A percentile compares a stretch with the other conserved stretches of the same genome.
Evolutionary conservation across 208 protist genomes (phyloP).

Genomic region (Crithidia bombi): DNA sequence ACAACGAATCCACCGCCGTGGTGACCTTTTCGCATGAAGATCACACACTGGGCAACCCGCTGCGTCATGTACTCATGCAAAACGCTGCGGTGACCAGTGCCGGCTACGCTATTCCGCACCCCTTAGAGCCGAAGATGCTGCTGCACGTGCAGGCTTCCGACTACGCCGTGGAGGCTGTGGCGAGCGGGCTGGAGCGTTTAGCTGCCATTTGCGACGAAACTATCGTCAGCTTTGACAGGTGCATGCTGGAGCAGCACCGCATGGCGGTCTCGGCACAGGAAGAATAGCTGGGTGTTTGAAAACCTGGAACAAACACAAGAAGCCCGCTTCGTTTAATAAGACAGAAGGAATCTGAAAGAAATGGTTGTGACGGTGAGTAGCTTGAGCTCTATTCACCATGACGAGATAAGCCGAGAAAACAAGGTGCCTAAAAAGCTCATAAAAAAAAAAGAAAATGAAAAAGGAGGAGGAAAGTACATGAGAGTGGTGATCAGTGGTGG

Average conservation of each 20-base stretch:
- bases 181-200: slow-evolving; percentile 76
- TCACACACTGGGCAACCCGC: slow-evolving; percentile 92
- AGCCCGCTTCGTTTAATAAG: slow-evolving; percentile 10
- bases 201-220: slow-evolving; percentile 85
- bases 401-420: too few relatives aligned
- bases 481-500: too few relatives aligned
- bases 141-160: slow-evolving; percentile 89
- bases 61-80: slow-evolving; percentile 93
- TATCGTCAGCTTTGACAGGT: slow-evolving; percentile 72
- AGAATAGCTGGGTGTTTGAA: too few relatives aligned
- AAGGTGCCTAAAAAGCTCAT: too few relatives aligned
- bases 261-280: slow-evolving; percentile 23
- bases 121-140: slow-evolving; percentile 93
- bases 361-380: too few relatives aligned
- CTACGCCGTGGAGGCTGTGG: slow-evolving; percentile 89
- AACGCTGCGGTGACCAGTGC: slow-evolving; percentile 87
- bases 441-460: too few relatives aligned
- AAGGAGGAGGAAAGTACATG: too few relatives aligned
- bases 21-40: slow-evolving; percentile 91
- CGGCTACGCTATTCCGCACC: slow-evolving; percentile 94
- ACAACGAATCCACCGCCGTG: slow-evolving; percentile 76
- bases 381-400: too few relatives aligned
- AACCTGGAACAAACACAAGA: too few relatives aligned
- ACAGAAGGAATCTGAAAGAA: too few relatives aligned
- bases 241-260: slow-evolving; percentile 51